Conservation (phyloP, 148 eudicot genomes). For the Fagopyrum esculentum region DNA sequence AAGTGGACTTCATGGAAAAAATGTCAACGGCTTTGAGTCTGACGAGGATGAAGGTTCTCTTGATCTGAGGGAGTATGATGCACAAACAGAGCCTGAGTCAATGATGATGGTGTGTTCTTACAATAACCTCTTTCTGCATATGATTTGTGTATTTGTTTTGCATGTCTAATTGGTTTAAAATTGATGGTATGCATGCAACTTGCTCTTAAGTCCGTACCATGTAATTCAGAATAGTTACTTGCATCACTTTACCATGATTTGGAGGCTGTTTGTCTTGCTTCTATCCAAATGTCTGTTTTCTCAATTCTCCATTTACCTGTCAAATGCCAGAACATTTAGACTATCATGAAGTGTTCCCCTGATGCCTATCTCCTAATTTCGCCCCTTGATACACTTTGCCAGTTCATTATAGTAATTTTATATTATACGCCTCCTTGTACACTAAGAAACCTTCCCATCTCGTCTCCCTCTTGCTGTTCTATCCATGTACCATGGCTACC, state of each 20-base stretch:
- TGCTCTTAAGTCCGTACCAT: background rate
- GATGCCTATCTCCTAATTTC: background rate
- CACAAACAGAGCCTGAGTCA: slow-evolving; percentile 68
- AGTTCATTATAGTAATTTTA: background rate
- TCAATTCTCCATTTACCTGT: background rate
- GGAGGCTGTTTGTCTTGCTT: background rate
- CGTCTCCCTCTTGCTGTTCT: background rate
- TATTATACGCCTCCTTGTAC: background rate
- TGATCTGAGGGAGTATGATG: slow-evolving; percentile 55
- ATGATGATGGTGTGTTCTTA: slow-evolving; percentile 65
- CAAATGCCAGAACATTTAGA: background rate
- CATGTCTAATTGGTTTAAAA: background rate
- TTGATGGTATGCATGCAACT: background rate
- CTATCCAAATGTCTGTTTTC: background rate
- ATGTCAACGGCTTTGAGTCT: slow-evolving; percentile 35
- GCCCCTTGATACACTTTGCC: background rate
- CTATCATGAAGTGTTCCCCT: background rate
- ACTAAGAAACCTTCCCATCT: no score
- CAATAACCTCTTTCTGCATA: background rate
- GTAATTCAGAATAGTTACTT: background rate
- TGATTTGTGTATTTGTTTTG: background rate
- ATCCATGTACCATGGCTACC: background rate
- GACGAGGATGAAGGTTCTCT: slow-evolving; percentile 82
- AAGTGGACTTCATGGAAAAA: slow-evolving; percentile 22
- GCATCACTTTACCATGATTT: background rate